Percentiles rank a stretch among this genome's conserved stretches.
Conservation (phyloP, 106 monocot species). For the Phalaenopsis equestris region DNA sequence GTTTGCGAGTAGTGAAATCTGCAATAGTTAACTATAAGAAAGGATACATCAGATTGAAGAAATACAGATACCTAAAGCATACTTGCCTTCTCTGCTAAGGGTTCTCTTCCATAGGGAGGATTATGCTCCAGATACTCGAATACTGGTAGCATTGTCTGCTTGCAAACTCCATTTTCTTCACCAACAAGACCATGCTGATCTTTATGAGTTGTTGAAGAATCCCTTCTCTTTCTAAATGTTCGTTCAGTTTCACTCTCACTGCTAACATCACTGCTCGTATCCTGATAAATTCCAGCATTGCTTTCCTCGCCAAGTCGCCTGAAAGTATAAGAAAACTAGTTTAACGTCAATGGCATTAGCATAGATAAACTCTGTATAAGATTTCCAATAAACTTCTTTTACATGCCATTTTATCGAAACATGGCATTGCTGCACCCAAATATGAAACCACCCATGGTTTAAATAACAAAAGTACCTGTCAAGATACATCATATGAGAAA, state of each 20-base stretch:
- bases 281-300: slow-evolving; percentile 10
- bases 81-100: slow-evolving; percentile 32
- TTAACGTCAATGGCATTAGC: not conserved
- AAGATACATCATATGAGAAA: no score
- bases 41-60: not conserved
- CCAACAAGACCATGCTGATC: slow-evolving; percentile 9
- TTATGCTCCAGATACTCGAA: slow-evolving; percentile 30
- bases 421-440: no score
- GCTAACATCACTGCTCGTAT: slow-evolving; percentile 20
- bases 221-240: slow-evolving; percentile 2
- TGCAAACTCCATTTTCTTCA: slow-evolving; percentile 13
- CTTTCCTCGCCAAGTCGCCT: slow-evolving; percentile 19
- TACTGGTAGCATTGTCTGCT: slow-evolving; percentile 8
- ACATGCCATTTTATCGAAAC: no score
- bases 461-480: no score
- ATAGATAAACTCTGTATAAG: no score
- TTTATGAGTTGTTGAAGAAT: not conserved
- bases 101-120: slow-evolving; percentile 36
- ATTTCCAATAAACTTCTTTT: no score
- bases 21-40: not conserved
- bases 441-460: no score
- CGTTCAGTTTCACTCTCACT: slow-evolving; percentile 5
- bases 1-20: slow-evolving; percentile 63
- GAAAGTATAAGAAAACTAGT: not conserved
- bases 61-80: not conserved